Conservation (phyloP, 148 eudicot genomes). For the Pouteria glomerata region DNA sequence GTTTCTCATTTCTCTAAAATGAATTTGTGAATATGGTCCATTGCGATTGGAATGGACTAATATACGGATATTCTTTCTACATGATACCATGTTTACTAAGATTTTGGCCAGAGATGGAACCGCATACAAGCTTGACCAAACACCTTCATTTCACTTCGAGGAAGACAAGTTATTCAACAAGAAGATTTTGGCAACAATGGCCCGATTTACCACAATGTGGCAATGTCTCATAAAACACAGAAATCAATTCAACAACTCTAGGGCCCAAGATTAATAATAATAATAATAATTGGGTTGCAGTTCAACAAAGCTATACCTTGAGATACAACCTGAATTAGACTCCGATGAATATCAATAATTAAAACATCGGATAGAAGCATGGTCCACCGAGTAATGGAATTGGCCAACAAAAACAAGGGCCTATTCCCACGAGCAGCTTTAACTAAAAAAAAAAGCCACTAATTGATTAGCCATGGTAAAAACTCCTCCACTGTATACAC, state of each 20-base stretch:
- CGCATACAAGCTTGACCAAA: not conserved
- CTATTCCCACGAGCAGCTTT: slow-evolving; percentile 7
- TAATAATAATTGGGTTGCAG: slow-evolving; percentile 6
- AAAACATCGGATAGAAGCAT: not conserved
- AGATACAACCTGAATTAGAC: not conserved
- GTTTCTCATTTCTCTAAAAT: no score
- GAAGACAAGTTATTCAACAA: not conserved
- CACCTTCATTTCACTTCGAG: not conserved
- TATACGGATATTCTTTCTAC: no score
- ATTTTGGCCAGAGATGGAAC: no score
- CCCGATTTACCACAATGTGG: not conserved
- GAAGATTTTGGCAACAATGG: no score
- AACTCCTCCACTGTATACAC: not conserved
- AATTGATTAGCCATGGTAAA: not conserved
- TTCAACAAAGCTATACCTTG: slow-evolving; percentile 3
- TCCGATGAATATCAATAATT: not conserved
- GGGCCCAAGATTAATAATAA: slow-evolving; percentile 3
- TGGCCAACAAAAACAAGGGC: slow-evolving; percentile 29
- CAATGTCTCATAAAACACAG: not conserved
- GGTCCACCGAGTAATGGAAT: no score
- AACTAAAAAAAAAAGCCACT: slow-evolving; percentile 5
- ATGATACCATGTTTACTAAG: no score
- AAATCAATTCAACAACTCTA: not conserved
- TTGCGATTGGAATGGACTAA: no score
- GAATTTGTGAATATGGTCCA: no score